A percentile compares a stretch with the other conserved stretches of the same genome.
These are phyloP conservation scores for Fonsecaea monophora DNA, from an alignment of 2,329 filamentous ascomycete genomes.

Conservation along the genomic window DNA sequence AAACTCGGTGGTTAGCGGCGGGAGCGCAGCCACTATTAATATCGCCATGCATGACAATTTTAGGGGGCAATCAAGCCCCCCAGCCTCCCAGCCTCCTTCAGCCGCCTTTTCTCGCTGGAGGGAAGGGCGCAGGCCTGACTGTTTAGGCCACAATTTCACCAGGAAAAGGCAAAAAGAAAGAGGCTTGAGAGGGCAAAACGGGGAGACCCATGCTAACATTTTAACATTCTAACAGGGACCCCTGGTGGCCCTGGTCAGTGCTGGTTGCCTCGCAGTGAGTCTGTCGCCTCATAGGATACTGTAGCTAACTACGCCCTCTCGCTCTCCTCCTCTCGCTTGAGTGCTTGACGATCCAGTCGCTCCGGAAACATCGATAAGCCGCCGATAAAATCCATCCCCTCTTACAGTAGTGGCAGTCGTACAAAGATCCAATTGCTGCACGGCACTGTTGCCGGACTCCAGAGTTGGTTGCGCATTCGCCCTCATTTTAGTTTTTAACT, in stretches of 20 bases:
- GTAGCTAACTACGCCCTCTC: neutral
- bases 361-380: slow-evolving; percentile 32
- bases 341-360: slow-evolving; percentile 22
- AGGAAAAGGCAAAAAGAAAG: slow-evolving; percentile 9
- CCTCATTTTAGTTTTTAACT: slow-evolving; percentile 16
- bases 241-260: no score
- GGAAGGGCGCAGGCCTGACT: neutral
- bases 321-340: slow-evolving; percentile 10
- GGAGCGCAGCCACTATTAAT: slow-evolving; percentile 37
- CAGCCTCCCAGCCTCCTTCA: neutral
- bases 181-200: neutral
- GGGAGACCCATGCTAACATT: no score
- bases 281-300: neutral
- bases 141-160: neutral
- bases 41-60: slow-evolving; percentile 20
- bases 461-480: neutral
- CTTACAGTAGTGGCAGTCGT: neutral
- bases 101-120: neutral
- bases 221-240: no score
- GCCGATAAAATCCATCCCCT: slow-evolving; percentile 9
- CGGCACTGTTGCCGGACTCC: slow-evolving; percentile 4
- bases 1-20: slow-evolving; percentile 30
- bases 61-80: neutral
- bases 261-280: neutral
- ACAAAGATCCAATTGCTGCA: slow-evolving; percentile 4